phyloP scores from a whole-genome alignment of 306 rosid genomes.

The Lupinus albus region DNA sequence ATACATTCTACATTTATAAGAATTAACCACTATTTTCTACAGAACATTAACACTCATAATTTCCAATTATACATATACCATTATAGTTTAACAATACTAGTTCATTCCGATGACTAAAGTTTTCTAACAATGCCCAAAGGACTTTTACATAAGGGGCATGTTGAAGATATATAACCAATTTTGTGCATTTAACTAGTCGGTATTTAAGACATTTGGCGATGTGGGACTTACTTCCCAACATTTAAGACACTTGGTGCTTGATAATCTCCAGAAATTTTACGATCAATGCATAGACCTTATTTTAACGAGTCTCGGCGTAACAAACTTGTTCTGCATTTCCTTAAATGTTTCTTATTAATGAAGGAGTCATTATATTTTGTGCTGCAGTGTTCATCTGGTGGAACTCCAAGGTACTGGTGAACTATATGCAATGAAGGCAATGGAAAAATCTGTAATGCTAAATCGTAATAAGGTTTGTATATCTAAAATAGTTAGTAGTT shows the following conservation, averaged over 20 bases:
- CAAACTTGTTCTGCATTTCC: constrained; percentile 11
- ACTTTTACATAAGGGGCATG: neutral
- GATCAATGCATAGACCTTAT: neutral
- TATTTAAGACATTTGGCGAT: too few relatives aligned
- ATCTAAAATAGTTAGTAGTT: constrained; percentile 30
- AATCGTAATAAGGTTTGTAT: constrained; percentile 88
- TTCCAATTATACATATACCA: too few relatives aligned
- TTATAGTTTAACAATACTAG: neutral
- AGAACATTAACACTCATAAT: too few relatives aligned
- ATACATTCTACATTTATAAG: too few relatives aligned
- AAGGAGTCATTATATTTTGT: constrained; percentile 36
- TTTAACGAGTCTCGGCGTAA: neutral
- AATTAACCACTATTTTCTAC: too few relatives aligned
- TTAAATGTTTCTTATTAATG: neutral
- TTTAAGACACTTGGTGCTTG: neutral
- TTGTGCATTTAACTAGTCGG: too few relatives aligned
- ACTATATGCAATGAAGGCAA: constrained; percentile 95
- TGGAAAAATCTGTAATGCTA: constrained; percentile 83
- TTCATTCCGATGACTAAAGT: neutral
- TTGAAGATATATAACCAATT: neutral
- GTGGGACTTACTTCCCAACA: too few relatives aligned
- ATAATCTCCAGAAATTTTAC: neutral
- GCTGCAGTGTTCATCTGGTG: constrained; percentile 88
- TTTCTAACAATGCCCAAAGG: neutral
- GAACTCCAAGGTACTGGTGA: constrained; percentile 78